These are phyloP conservation scores for Obelidium mucronatum DNA, from an alignment of 192 early-diverging fungal species.

Conservation along the genomic window DNA sequence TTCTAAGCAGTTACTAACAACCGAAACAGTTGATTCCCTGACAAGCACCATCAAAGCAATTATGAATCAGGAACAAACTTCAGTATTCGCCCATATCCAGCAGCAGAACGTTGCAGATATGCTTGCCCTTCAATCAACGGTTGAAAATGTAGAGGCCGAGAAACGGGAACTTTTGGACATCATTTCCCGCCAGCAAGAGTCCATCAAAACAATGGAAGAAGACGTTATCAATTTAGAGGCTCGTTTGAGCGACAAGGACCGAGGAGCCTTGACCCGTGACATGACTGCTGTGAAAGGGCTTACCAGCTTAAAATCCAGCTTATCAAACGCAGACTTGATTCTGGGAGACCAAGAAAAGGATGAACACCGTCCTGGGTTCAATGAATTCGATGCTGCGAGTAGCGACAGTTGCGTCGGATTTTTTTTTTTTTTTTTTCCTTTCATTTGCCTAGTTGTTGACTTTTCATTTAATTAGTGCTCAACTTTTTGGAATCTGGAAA, in stretches of 20 bases:
- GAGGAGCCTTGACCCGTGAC: background rate
- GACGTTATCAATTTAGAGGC: conserved; percentile 3
- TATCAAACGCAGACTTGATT: conserved; percentile 20
- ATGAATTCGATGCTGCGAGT: background rate
- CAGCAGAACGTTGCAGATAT: conserved; percentile 18
- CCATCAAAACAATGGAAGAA: conserved; percentile 36
- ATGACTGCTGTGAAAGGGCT: background rate
- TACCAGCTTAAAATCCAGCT: conserved; percentile 6
- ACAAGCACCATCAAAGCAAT: conserved; percentile 21
- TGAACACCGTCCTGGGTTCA: background rate
- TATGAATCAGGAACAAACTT: conserved; percentile 4
- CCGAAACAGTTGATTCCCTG: conserved; percentile 22
- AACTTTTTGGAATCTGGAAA: background rate
- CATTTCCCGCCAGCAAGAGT: conserved; percentile 35
- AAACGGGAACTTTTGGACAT: conserved; percentile 28
- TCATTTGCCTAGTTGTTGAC: no score
- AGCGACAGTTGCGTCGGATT: no score
- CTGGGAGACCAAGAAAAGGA: no score
- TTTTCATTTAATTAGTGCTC: no score
- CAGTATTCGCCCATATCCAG: conserved; percentile 12
- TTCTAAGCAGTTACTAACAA: background rate
- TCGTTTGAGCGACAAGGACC: conserved; percentile 3
- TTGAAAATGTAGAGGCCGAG: conserved; percentile 24
- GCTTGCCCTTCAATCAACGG: conserved; percentile 8
- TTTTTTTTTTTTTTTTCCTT: no score